phyloP scores from a whole-genome alignment of 805 yeast species.

The Yamadazyma ubonensis region DNA sequence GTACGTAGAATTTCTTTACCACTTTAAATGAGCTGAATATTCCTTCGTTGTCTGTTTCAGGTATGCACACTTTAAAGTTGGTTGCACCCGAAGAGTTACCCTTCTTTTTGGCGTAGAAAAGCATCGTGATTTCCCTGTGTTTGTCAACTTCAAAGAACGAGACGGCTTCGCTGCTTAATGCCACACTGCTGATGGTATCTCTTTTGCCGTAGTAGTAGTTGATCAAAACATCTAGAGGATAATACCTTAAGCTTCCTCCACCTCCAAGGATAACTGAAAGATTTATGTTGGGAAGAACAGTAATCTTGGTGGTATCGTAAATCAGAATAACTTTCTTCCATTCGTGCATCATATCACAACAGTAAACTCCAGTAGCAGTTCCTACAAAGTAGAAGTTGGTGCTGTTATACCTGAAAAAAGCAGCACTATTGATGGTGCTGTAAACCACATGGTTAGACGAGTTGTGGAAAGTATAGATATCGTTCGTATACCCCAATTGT shows the following conservation, averaged over 20 bases:
- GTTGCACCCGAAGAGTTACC: conserved; percentile 41
- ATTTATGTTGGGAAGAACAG: conserved; percentile 56
- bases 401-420: conserved; percentile 45
- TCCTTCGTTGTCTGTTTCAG: conserved; percentile 55
- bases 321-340: conserved; percentile 64
- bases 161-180: conserved; percentile 48
- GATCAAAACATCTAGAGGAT: conserved; percentile 60
- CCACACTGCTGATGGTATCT: conserved; percentile 44
- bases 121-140: conserved; percentile 59
- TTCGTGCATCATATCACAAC: conserved; percentile 43
- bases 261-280: conserved; percentile 59
- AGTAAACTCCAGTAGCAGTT: conserved; percentile 59
- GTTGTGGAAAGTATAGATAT: conserved; percentile 23
- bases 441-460: conserved; percentile 26
- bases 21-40: conserved; percentile 38
- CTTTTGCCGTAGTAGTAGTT: conserved; percentile 52
- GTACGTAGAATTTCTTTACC: conserved; percentile 47
- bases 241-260: conserved; percentile 58
- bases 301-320: conserved; percentile 54
- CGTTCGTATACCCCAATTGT: conserved; percentile 23
- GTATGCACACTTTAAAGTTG: conserved; percentile 57
- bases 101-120: conserved; percentile 56
- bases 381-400: conserved; percentile 56
- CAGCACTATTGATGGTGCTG: conserved; percentile 43
- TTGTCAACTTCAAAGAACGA: conserved; percentile 66